A percentile compares a stretch with the other conserved stretches of the same genome.
phyloP scores from a whole-genome alignment of 2,329 filamentous ascomycete genomes.

The Penicillium sp. region DNA sequence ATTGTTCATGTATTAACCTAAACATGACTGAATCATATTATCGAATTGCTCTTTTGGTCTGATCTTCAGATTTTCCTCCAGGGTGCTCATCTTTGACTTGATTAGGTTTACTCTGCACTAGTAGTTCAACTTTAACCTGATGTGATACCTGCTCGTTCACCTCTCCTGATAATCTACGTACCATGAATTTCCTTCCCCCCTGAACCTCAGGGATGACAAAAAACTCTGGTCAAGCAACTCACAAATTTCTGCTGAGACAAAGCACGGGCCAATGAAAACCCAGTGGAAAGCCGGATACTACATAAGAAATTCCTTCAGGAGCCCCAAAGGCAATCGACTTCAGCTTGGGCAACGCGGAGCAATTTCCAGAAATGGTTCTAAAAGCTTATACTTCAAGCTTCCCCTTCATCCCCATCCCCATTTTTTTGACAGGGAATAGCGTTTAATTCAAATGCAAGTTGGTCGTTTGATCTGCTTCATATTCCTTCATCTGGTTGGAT shows the following conservation, averaged over 20 bases:
- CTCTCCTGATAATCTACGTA: not conserved
- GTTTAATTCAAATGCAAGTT: slow-evolving; percentile 1
- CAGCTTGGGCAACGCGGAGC: not conserved
- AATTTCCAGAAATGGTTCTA: not conserved
- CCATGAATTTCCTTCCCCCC: not conserved
- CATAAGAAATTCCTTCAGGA: too few relatives aligned
- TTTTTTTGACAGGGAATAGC: not conserved
- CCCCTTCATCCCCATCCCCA: not conserved
- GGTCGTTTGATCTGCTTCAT: slow-evolving; percentile 2
- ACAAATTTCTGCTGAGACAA: too few relatives aligned
- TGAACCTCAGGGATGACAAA: not conserved
- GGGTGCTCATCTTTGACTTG: not conserved
- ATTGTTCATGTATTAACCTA: not conserved
- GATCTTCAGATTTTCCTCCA: not conserved
- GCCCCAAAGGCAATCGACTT: too few relatives aligned
- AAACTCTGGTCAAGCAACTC: too few relatives aligned
- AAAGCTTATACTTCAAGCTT: not conserved
- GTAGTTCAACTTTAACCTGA: not conserved
- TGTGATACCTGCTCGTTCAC: not conserved
- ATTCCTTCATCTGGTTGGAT: not conserved
- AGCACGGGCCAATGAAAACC: too few relatives aligned
- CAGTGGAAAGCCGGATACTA: too few relatives aligned
- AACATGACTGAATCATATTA: not conserved
- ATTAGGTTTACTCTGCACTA: not conserved
- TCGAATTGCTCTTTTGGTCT: not conserved